Percentiles rank a stretch among this genome's conserved stretches.
These are phyloP conservation scores for Microstegium vimineum DNA, from an alignment of 176 grass and related monocot genomes.

Conservation along the genomic window DNA sequence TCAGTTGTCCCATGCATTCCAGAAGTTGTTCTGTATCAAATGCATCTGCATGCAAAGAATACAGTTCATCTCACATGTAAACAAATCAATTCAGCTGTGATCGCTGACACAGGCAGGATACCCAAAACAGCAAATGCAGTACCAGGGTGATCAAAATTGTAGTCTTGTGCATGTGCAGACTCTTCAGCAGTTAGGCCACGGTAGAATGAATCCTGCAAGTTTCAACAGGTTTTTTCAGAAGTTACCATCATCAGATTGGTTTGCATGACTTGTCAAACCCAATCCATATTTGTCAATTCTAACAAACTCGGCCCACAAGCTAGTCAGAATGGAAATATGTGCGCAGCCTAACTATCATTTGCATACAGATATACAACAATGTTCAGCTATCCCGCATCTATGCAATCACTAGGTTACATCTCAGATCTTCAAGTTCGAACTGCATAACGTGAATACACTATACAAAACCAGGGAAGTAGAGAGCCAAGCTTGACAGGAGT, in stretches of 20 bases:
- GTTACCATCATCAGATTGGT: neutral
- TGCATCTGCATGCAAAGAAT: slow-evolving; percentile 59
- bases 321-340: neutral
- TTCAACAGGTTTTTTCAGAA: neutral
- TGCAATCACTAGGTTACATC: neutral
- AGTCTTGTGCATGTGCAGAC: slow-evolving; percentile 74
- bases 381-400: neutral
- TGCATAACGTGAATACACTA: neutral
- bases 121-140: slow-evolving; percentile 30
- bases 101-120: neutral
- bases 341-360: neutral
- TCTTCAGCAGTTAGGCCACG: slow-evolving; percentile 89
- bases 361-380: neutral
- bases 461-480: neutral
- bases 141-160: slow-evolving; percentile 99
- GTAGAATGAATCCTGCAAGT: slow-evolving; percentile 87
- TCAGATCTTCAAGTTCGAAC: neutral
- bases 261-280: neutral
- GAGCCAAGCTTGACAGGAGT: neutral
- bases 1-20: slow-evolving; percentile 86
- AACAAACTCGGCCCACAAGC: neutral
- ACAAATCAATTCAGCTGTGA: neutral
- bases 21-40: slow-evolving; percentile 98
- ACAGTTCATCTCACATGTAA: neutral
- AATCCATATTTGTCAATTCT: neutral